Conservation (phyloP, 2,329 filamentous ascomycete genomes). For the Teratosphaeria destructans region DNA sequence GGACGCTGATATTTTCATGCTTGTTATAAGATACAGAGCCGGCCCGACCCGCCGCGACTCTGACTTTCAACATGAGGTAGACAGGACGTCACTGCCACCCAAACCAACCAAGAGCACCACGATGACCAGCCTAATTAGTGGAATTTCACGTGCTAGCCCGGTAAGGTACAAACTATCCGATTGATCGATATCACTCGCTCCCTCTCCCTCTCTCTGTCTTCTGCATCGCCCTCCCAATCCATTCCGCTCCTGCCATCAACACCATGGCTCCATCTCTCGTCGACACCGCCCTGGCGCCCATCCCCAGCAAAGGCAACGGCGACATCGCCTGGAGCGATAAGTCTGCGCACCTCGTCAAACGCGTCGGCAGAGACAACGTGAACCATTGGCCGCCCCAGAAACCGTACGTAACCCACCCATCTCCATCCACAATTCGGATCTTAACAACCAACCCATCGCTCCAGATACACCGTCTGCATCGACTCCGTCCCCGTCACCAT, state of each 20-base stretch:
- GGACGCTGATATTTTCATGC: too few species aligned
- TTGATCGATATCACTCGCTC: neutral
- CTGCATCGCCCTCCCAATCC: neutral
- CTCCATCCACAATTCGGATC: neutral
- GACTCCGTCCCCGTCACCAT: constrained; percentile 12
- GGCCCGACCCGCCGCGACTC: neutral
- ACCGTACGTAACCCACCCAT: neutral
- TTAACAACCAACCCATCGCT: neutral
- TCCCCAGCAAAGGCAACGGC: neutral
- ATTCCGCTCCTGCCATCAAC: neutral
- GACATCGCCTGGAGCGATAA: neutral
- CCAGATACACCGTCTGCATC: constrained; percentile 11
- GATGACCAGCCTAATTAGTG: neutral
- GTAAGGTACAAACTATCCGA: neutral
- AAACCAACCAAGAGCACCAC: neutral
- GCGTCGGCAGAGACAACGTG: neutral
- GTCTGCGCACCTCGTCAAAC: neutral
- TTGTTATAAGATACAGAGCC: neutral
- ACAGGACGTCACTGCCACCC: neutral
- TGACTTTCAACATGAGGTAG: neutral
- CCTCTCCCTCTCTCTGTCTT: neutral
- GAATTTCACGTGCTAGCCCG: neutral
- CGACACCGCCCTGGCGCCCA: neutral
- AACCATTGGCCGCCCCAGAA: neutral
- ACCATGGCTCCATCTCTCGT: neutral